Percentiles rank a stretch among this genome's conserved stretches.
Conservation (phyloP, 1,284 basidiomycete species). For the Trametes versicolor region DNA sequence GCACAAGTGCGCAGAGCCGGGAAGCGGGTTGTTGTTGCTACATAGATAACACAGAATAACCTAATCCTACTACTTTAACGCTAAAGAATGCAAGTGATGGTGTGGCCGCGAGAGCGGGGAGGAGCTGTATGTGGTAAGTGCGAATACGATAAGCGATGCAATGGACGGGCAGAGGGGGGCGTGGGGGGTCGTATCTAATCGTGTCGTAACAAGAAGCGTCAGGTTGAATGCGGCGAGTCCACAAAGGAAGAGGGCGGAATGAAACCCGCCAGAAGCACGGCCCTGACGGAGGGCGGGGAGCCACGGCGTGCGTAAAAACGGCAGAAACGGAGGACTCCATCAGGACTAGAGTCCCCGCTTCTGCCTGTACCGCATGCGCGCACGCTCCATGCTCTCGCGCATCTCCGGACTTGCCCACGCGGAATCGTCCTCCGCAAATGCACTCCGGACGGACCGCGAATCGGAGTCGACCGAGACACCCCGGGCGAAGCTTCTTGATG, state of each 20-base stretch:
- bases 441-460: conserved; percentile 36
- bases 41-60: conserved; percentile 35
- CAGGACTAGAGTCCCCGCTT: conserved; percentile 24
- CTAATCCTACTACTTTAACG: conserved; percentile 29
- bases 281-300: neutral
- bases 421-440: conserved; percentile 49
- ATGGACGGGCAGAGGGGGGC: conserved; percentile 6
- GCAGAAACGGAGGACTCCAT: conserved; percentile 3
- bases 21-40: conserved; percentile 24
- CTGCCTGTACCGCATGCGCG: conserved; percentile 54
- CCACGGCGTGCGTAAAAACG: neutral
- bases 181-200: conserved; percentile 30
- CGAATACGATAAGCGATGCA: conserved; percentile 34
- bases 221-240: neutral
- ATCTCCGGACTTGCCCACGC: conserved; percentile 68
- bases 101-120: neutral
- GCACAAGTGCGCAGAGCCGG: conserved; percentile 1
- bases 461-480: conserved; percentile 47
- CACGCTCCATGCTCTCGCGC: conserved; percentile 69
- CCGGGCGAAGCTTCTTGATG: conserved; percentile 45
- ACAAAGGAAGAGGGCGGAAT: neutral
- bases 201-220: conserved; percentile 19
- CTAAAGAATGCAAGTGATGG: conserved; percentile 22
- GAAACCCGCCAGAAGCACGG: neutral
- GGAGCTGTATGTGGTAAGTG: conserved; percentile 20